phyloP scores from a whole-genome alignment of 1,284 basidiomycete genomes.

The Rhodotorula sp. region DNA sequence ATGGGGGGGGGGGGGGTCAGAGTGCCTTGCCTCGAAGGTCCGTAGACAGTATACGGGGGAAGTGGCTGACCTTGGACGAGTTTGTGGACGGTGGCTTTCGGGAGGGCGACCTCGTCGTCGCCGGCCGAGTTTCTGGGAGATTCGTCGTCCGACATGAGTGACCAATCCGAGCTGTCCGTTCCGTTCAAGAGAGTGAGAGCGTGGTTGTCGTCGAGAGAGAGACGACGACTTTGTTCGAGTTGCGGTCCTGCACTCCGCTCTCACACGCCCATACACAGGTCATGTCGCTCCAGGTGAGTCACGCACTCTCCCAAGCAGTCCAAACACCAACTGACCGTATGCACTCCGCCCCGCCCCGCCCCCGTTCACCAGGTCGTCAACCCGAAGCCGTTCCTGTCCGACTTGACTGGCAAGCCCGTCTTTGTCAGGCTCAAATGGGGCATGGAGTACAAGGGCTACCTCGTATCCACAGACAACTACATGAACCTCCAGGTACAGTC shows the following conservation, averaged over 20 bases:
- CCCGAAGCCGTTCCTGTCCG: slow-evolving; percentile 97
- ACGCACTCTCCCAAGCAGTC: background rate
- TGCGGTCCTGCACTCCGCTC: background rate
- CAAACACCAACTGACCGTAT: background rate
- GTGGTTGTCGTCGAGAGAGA: too few relatives aligned
- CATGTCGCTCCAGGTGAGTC: slow-evolving; percentile 33
- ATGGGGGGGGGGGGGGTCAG: too few relatives aligned
- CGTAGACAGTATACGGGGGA: too few relatives aligned
- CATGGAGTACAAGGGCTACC: slow-evolving; percentile 96
- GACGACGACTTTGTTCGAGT: background rate
- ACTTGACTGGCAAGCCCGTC: slow-evolving; percentile 95
- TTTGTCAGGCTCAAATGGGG: slow-evolving; percentile 97
- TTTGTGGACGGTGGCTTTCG: slow-evolving; percentile 96
- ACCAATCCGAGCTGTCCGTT: background rate
- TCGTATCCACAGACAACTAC: slow-evolving; percentile 97
- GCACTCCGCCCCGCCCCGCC: background rate
- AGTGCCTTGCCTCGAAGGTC: too few relatives aligned
- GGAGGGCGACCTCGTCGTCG: slow-evolving; percentile 91
- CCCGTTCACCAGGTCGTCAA: slow-evolving; percentile 71
- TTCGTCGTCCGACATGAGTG: slow-evolving; percentile 62
- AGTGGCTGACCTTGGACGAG: slow-evolving; percentile 81
- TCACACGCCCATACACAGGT: background rate
- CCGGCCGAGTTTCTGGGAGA: slow-evolving; percentile 56
- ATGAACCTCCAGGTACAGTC: slow-evolving; percentile 91
- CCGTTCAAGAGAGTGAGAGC: background rate